Evolutionary conservation across 2,329 filamentous ascomycete species (phyloP).

Genomic region (Lasiodiplodia hormozganensis): DNA sequence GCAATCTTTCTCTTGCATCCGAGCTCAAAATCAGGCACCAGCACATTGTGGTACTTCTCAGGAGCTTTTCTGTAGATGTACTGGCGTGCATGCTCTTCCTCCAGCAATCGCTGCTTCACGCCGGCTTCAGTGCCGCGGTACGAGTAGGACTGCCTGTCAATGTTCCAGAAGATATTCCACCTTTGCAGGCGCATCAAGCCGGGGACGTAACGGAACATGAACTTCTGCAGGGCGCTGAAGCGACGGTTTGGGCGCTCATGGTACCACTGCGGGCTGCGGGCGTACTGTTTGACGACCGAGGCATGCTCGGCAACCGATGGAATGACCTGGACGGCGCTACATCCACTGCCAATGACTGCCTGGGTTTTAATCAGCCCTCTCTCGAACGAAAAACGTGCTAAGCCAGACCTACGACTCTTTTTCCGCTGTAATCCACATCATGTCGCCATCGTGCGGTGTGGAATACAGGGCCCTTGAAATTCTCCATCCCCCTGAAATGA

Average conservation of each 20-base stretch:
- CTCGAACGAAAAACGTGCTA: neutral
- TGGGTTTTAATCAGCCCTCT: neutral
- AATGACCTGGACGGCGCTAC: constrained; percentile 41
- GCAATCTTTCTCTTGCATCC: constrained; percentile 57
- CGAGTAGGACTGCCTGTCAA: constrained; percentile 32
- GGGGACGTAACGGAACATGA: constrained; percentile 46
- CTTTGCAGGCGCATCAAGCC: constrained; percentile 32
- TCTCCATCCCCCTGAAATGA: constrained; percentile 38
- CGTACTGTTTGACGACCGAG: constrained; percentile 37
- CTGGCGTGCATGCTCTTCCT: constrained; percentile 32
- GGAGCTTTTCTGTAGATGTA: constrained; percentile 37
- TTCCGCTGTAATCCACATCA: constrained; percentile 35
- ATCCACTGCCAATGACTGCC: constrained; percentile 43
- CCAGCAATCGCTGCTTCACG: constrained; percentile 13
- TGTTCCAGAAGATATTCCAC: constrained; percentile 31
- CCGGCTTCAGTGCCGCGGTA: constrained; percentile 30
- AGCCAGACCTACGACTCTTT: constrained; percentile 33
- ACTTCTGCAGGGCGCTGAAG: constrained; percentile 40
- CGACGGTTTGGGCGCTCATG: constrained; percentile 43
- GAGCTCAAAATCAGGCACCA: constrained; percentile 89
- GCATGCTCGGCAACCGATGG: neutral
- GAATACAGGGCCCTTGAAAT: constrained; percentile 39
- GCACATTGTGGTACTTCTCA: constrained; percentile 59
- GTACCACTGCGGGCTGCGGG: constrained; percentile 42
- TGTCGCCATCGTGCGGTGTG: constrained; percentile 42